Conservation (phyloP, 768 basidiomycete species). For the Boletus subcaerulescens region DNA sequence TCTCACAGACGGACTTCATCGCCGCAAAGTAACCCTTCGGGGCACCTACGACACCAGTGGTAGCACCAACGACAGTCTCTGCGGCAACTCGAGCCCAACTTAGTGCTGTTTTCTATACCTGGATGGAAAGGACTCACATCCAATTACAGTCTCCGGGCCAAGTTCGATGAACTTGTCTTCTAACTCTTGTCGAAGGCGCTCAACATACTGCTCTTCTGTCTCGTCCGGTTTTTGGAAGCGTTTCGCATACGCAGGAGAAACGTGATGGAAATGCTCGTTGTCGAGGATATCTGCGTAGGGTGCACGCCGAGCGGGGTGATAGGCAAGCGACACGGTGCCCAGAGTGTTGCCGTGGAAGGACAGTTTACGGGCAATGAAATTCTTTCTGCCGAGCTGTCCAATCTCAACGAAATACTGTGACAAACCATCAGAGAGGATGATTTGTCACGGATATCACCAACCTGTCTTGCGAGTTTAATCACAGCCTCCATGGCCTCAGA, state of each 20-base stretch:
- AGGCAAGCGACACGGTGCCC: conserved; percentile 62
- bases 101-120: neutral
- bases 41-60: conserved; percentile 70
- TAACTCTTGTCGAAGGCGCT: conserved; percentile 72
- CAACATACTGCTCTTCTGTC: conserved; percentile 76
- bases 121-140: conserved; percentile 48
- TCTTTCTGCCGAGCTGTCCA: conserved; percentile 64
- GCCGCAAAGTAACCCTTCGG: conserved; percentile 85
- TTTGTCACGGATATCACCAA: conserved; percentile 25
- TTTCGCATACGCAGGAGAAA: conserved; percentile 82
- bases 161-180: conserved; percentile 83
- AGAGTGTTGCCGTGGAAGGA: conserved; percentile 88
- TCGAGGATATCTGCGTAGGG: conserved; percentile 70
- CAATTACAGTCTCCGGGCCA: conserved; percentile 79
- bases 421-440: conserved; percentile 5
- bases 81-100: conserved; percentile 56
- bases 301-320: conserved; percentile 63
- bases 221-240: conserved; percentile 72
- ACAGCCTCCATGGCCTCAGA: conserved; percentile 88
- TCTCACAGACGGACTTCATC: conserved; percentile 80
- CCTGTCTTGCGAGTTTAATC: conserved; percentile 81
- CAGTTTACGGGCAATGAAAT: conserved; percentile 75
- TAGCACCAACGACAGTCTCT: conserved; percentile 86
- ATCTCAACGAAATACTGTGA: conserved; percentile 67
- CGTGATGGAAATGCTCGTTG: conserved; percentile 70